Evolutionary conservation across 805 yeast species (phyloP), one percentile per base, ranked within the genome.

Genomic region (Starmerella potacharoeniae): DNA sequence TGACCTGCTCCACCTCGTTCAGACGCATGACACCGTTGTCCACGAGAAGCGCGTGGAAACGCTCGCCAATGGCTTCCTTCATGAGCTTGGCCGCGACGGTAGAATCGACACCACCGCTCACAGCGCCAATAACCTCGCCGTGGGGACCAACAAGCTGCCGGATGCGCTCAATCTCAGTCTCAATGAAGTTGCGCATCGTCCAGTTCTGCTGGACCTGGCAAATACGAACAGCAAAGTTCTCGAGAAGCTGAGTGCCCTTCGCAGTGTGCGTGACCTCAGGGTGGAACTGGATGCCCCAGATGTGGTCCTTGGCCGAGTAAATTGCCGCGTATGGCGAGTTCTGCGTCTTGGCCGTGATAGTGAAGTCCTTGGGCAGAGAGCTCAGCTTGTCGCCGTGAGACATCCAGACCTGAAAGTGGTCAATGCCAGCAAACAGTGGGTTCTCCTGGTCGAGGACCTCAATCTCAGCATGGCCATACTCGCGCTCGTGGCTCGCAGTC

Each of bases 81-180:
- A 93, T 85, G 69, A 93, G 79, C 77, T 91, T 93, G 62, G 98
- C 97, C 62, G 97, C 98, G 58, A 93, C 98, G 49, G 98, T 93
- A 52, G 98, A 93, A 74, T 93, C 98, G 60, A 93, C 98, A 77
- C 98, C 98, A 67, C 98, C 98, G 52, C 96, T 88, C 62, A 93
- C 98, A 54, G 98, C 98, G 74, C 98, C 98, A 68, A 93, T 93
- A 61, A 93, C 98, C 75, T 93, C 97, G 55, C 96, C 97, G 55
- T 89, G 83, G 63, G 96, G 97, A 52, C 98, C 98, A 63, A 93
- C 97, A 62, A 91, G 76, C 53, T 80, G 77, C 72, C 89, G 81
- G 65, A 93, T 93, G 73, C 98, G 83, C 63, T 85, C 82, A 66
- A 93, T 90, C 77, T 49, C 98, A 61, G 96, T 88, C 66, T 88